These are phyloP conservation scores for Huntiella moniliformis DNA, from an alignment of 2,329 filamentous ascomycete genomes.

Conservation along the genomic window DNA sequence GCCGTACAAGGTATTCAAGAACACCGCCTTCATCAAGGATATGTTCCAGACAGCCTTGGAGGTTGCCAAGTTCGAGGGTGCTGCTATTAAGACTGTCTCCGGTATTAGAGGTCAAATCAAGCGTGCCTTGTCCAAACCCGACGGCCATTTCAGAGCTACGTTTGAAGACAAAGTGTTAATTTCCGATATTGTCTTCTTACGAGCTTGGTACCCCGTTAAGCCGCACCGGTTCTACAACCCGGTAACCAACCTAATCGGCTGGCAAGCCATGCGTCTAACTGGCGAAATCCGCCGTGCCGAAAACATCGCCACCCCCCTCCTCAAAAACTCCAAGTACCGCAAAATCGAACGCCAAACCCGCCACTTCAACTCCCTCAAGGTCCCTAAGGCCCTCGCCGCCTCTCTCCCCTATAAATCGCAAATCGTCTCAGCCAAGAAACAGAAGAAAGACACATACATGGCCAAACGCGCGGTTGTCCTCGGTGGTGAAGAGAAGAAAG, in stretches of 20 bases:
- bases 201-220: slow-evolving; percentile 92
- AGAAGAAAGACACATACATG: slow-evolving; percentile 69
- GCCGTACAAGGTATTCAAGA: slow-evolving; percentile 97
- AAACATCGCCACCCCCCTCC: slow-evolving; percentile 55
- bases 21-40: slow-evolving; percentile 95
- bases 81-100: slow-evolving; percentile 86
- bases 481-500: slow-evolving; percentile 73
- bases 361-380: slow-evolving; percentile 60
- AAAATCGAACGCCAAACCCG: slow-evolving; percentile 44
- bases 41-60: slow-evolving; percentile 92
- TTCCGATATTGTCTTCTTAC: slow-evolving; percentile 87
- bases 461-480: slow-evolving; percentile 88
- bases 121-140: slow-evolving; percentile 76
- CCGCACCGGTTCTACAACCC: slow-evolving; percentile 95
- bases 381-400: slow-evolving; percentile 64
- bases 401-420: slow-evolving; percentile 86
- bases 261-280: slow-evolving; percentile 86
- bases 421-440: slow-evolving; percentile 62
- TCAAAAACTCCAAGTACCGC: slow-evolving; percentile 74
- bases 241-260: slow-evolving; percentile 80
- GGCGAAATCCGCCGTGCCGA: slow-evolving; percentile 71
- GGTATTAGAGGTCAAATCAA: slow-evolving; percentile 96
- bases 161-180: slow-evolving; percentile 98
- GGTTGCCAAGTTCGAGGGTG: slow-evolving; percentile 95
- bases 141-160: slow-evolving; percentile 88